Evolutionary conservation across 768 basidiomycete genomes (phyloP).

Genomic region (Mycena chlorophos): DNA sequence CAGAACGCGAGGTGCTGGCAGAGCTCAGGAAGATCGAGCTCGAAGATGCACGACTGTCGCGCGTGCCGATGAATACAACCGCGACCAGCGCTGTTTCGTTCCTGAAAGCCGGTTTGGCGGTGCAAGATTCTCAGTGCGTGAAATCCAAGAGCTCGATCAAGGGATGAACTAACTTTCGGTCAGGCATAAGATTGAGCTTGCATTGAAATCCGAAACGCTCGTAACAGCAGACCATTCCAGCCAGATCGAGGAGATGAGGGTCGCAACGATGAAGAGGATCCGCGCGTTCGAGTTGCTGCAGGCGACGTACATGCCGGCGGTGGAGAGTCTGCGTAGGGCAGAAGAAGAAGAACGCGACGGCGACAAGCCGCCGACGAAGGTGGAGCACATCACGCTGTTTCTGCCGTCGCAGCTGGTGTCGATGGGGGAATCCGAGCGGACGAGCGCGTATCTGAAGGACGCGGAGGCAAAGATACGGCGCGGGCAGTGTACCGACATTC

Average conservation of each 20-base stretch:
- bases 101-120: not conserved
- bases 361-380: not conserved
- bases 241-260: not conserved
- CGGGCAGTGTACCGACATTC: not conserved
- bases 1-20: not conserved
- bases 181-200: not conserved
- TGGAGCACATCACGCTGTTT: not conserved
- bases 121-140: not conserved
- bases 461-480: not conserved
- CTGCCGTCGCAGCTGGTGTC: not conserved
- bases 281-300: not conserved
- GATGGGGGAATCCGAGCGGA: not conserved
- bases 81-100: not conserved
- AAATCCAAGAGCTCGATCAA: not conserved
- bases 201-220: not conserved
- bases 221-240: not conserved
- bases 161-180: not conserved
- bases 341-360: not conserved
- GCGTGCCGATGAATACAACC: not conserved
- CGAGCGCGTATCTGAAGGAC: not conserved
- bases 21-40: not conserved
- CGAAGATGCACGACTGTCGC: not conserved
- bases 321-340: not conserved
- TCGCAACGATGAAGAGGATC: not conserved
- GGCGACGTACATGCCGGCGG: not conserved